phyloP scores from a whole-genome alignment of 2,329 filamentous ascomycete species.

The Acephala macrosclerotiorum region DNA sequence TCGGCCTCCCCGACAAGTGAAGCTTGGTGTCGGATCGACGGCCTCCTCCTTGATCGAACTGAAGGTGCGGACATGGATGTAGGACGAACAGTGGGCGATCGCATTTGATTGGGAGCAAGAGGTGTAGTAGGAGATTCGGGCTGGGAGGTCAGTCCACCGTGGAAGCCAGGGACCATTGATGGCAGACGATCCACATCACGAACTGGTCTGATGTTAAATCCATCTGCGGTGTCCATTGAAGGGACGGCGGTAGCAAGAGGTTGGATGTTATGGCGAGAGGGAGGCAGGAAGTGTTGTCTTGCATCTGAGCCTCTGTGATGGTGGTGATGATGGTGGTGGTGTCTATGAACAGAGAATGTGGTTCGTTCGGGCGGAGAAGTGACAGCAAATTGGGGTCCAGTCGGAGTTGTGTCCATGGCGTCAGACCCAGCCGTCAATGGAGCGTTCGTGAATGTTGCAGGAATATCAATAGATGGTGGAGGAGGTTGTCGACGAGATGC shows the following conservation, averaged over 20 bases:
- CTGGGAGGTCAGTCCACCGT: conserved; percentile 79
- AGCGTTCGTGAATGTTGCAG: conserved; percentile 59
- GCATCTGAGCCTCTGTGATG: conserved; percentile 60
- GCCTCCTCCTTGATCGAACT: conserved; percentile 70
- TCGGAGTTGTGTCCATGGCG: conserved; percentile 66
- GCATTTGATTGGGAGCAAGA: conserved; percentile 69
- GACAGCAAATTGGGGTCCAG: conserved; percentile 66
- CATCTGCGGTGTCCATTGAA: conserved; percentile 72
- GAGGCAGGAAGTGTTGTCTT: conserved; percentile 56
- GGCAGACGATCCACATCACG: conserved; percentile 84
- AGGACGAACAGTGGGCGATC: conserved; percentile 62
- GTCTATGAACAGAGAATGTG: conserved; percentile 63
- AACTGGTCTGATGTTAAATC: conserved; percentile 78
- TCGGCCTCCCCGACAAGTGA: conserved; percentile 88
- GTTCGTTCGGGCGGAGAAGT: conserved; percentile 76
- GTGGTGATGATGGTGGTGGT: conserved; percentile 60
- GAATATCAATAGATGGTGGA: conserved; percentile 84
- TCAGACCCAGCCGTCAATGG: conserved; percentile 55
- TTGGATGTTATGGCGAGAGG: conserved; percentile 63
- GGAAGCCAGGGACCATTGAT: conserved; percentile 77
- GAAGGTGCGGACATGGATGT: conserved; percentile 60
- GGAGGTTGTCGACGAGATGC: conserved; percentile 79
- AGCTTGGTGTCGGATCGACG: conserved; percentile 87
- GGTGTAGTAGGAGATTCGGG: conserved; percentile 92
- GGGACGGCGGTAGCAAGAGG: conserved; percentile 72